phyloP scores from a whole-genome alignment of 306 rosid species.

The Sechiopsis laciniata region DNA sequence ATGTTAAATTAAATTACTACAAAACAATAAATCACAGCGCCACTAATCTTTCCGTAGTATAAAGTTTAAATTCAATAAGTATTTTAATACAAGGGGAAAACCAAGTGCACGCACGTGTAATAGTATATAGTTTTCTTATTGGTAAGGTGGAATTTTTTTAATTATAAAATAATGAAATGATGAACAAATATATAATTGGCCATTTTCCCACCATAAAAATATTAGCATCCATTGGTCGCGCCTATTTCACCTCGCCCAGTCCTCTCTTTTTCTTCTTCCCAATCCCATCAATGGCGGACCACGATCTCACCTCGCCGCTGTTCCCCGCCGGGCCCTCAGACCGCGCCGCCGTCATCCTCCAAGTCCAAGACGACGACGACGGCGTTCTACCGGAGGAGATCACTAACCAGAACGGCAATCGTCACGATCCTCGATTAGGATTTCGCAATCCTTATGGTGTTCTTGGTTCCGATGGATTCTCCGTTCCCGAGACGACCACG shows the following conservation, averaged over 20 bases:
- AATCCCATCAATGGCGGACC: constrained; percentile 48
- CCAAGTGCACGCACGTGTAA: too few species aligned
- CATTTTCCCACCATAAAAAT: too few species aligned
- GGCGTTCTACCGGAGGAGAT: not conserved
- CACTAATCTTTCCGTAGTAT: too few species aligned
- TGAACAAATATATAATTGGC: too few species aligned
- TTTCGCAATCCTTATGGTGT: constrained; percentile 41
- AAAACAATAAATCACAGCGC: too few species aligned
- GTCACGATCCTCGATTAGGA: not conserved
- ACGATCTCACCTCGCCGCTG: constrained; percentile 46
- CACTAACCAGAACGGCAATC: constrained; percentile 8
- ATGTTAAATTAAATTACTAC: too few species aligned
- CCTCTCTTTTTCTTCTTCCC: not conserved
- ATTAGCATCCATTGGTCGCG: not conserved
- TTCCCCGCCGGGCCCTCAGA: constrained; percentile 44
- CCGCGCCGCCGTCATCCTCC: constrained; percentile 37
- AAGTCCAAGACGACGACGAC: constrained; percentile 25
- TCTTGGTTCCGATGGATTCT: constrained; percentile 47
- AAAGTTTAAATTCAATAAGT: too few species aligned
- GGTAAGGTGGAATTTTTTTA: too few species aligned
- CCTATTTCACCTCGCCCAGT: not conserved
- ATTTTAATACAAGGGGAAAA: too few species aligned
- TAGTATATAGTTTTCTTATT: too few species aligned
- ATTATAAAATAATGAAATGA: too few species aligned
- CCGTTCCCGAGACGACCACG: constrained; percentile 43